Conservation (phyloP, 352 stramenopile species). For the Globisporangium megalacanthum region DNA sequence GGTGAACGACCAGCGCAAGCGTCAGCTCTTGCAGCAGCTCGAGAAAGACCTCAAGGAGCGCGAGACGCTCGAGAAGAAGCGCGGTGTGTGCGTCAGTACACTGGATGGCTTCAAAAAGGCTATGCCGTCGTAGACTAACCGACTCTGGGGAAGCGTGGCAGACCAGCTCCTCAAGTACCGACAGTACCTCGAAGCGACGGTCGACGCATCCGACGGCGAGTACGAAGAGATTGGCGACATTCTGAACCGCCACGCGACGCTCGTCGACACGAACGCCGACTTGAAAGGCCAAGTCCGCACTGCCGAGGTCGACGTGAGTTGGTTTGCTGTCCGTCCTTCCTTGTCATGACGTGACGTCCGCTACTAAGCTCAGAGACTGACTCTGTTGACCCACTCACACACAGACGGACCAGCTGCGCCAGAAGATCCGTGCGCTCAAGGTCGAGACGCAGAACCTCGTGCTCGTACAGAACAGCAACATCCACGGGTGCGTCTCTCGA, state of each 20-base stretch:
- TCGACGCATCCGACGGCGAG: conserved; percentile 77
- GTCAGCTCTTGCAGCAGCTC: conserved; percentile 59
- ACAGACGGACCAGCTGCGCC: conserved; percentile 66
- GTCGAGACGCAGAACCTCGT: conserved; percentile 80
- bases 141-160: not conserved
- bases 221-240: conserved; percentile 85
- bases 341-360: no score
- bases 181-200: conserved; percentile 76
- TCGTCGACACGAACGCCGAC: conserved; percentile 87
- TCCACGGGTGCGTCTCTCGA: conserved; percentile 35
- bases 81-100: conserved; percentile 17
- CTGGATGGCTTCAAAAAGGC: not conserved
- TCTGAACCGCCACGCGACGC: conserved; percentile 77
- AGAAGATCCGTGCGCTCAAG: conserved; percentile 73
- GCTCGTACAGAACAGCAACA: conserved; percentile 82
- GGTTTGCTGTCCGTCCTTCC: no score
- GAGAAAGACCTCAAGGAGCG: conserved; percentile 67
- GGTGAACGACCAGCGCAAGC: conserved; percentile 74
- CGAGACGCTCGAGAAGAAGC: conserved; percentile 68
- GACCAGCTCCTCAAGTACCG: conserved; percentile 81
- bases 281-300: conserved; percentile 64
- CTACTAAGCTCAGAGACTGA: no score
- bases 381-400: not conserved
- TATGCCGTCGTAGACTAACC: no score
- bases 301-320: conserved; percentile 50